phyloP scores from a whole-genome alignment of 2,329 filamentous ascomycete genomes.

The Xylaria sp. region DNA sequence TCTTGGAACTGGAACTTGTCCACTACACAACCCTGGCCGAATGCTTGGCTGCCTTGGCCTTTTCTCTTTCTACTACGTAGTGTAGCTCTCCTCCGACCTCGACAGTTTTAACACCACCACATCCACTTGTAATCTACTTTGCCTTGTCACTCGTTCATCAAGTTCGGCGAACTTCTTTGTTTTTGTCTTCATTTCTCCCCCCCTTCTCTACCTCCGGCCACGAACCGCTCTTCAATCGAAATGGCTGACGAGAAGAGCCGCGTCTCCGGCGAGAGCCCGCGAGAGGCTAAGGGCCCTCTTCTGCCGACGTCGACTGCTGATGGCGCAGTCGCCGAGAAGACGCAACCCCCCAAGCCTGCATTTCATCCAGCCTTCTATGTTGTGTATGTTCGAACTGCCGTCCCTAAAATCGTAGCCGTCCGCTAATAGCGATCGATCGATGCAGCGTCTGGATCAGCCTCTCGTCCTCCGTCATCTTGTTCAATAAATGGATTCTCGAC shows the following conservation, averaged over 20 bases:
- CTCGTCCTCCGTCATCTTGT: conserved; percentile 94
- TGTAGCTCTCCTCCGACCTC: conserved; percentile 16
- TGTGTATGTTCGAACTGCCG: conserved; percentile 59
- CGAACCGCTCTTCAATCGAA: conserved; percentile 38
- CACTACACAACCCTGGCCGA: conserved; percentile 5
- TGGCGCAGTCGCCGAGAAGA: conserved; percentile 67
- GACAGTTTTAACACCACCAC: conserved; percentile 11
- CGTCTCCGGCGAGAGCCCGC: conserved; percentile 79
- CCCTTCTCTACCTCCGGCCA: conserved; percentile 24
- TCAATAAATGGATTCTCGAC: conserved; percentile 99
- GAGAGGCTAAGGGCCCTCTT: conserved; percentile 69
- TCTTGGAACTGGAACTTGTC: neutral
- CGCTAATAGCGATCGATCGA: conserved; percentile 25
- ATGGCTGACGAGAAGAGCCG: conserved; percentile 85
- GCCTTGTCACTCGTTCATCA: conserved; percentile 36
- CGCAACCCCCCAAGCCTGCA: conserved; percentile 69
- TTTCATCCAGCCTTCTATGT: conserved; percentile 91
- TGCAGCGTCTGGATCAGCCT: conserved; percentile 88
- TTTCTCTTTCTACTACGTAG: conserved; percentile 14
- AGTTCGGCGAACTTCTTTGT: conserved; percentile 30
- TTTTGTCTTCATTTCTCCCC: conserved; percentile 20
- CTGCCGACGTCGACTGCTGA: conserved; percentile 85
- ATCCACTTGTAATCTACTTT: conserved; percentile 26
- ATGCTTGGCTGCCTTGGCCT: conserved; percentile 11
- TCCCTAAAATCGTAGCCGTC: neutral